Conservation (phyloP, 805 yeast genomes). For the Pichia nakasei region DNA sequence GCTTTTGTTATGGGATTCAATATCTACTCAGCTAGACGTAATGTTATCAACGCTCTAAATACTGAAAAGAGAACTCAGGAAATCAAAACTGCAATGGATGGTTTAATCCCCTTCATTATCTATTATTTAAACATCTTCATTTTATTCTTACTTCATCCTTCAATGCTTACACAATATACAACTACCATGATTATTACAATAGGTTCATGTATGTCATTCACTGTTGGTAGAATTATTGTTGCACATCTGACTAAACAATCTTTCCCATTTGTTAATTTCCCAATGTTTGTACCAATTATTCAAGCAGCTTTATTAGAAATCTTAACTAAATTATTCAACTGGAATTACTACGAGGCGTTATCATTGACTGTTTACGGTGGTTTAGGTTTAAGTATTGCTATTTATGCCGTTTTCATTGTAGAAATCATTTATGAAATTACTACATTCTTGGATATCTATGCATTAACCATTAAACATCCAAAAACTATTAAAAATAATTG, state of each 20-base stretch:
- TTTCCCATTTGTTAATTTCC: conserved; percentile 67
- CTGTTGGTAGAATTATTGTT: conserved; percentile 84
- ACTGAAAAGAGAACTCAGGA: conserved; percentile 33
- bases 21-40: conserved; percentile 56
- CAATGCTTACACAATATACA: conserved; percentile 35
- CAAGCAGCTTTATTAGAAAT: conserved; percentile 34
- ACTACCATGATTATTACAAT: conserved; percentile 58
- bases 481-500: conserved; percentile 25
- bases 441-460: conserved; percentile 72
- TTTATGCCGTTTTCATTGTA: conserved; percentile 63
- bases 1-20: conserved; percentile 51
- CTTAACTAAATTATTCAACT: conserved; percentile 30
- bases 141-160: conserved; percentile 44
- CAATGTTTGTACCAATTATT: conserved; percentile 54
- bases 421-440: conserved; percentile 79
- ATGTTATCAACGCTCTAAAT: conserved; percentile 42
- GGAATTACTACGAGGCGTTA: conserved; percentile 34
- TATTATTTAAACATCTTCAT: conserved; percentile 42
- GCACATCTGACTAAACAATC: conserved; percentile 76
- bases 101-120: conserved; percentile 55
- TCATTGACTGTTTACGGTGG: conserved; percentile 54
- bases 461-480: conserved; percentile 75
- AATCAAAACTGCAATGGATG: conserved; percentile 5
- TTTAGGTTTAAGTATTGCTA: conserved; percentile 55
- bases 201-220: conserved; percentile 70